A percentile compares a stretch with the other conserved stretches of the same genome.
Evolutionary conservation across 2,329 filamentous ascomycete genomes (phyloP).

Genomic region (Fusarium veterinarium): DNA sequence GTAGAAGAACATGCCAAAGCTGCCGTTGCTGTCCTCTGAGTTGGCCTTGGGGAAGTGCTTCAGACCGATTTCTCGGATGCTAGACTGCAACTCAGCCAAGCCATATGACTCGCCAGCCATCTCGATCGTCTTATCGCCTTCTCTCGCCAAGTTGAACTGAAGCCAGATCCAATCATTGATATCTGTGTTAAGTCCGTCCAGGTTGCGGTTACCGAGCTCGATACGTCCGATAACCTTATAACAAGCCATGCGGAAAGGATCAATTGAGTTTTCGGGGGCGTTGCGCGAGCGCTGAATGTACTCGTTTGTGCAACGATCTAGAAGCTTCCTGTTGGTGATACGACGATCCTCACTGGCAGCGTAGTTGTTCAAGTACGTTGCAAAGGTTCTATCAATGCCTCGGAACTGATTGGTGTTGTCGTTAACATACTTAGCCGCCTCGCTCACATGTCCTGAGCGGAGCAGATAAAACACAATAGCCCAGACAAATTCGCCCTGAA

Average conservation of each 20-base stretch:
- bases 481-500: slow-evolving; percentile 89
- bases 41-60: slow-evolving; percentile 88
- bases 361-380: slow-evolving; percentile 87
- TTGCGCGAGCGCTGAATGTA: slow-evolving; percentile 88
- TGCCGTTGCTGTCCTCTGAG: slow-evolving; percentile 78
- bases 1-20: slow-evolving; percentile 92
- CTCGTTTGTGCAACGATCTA: slow-evolving; percentile 89
- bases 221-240: slow-evolving; percentile 96
- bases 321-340: slow-evolving; percentile 77
- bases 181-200: slow-evolving; percentile 72
- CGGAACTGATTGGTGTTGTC: slow-evolving; percentile 84
- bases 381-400: slow-evolving; percentile 90
- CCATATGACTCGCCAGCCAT: slow-evolving; percentile 75
- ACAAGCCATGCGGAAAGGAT: slow-evolving; percentile 96
- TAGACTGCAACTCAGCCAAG: slow-evolving; percentile 76
- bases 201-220: slow-evolving; percentile 71
- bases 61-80: slow-evolving; percentile 88
- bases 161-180: slow-evolving; percentile 80
- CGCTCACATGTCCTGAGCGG: slow-evolving; percentile 82
- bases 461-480: slow-evolving; percentile 93
- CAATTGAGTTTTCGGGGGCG: slow-evolving; percentile 85
- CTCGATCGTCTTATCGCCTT: slow-evolving; percentile 72
- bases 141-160: slow-evolving; percentile 75
- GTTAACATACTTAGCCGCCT: slow-evolving; percentile 88
- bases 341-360: slow-evolving; percentile 80